phyloP scores from a whole-genome alignment of 768 basidiomycete genomes.

The Suillus luteus region DNA sequence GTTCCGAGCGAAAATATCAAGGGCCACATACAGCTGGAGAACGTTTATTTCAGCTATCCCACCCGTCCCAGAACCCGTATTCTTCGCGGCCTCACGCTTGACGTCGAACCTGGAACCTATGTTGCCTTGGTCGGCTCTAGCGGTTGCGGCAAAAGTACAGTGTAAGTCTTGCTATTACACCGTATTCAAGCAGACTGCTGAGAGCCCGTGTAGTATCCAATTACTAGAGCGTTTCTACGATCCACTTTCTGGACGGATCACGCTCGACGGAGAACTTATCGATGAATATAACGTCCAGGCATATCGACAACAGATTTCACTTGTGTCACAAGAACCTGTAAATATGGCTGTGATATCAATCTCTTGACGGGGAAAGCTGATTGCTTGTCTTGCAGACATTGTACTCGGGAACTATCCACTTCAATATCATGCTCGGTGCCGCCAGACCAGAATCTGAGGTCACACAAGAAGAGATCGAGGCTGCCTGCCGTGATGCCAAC shows the following conservation, averaged over 20 bases:
- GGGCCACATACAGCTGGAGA: slow-evolving; percentile 75
- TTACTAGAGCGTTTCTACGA: slow-evolving; percentile 88
- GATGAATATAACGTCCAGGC: slow-evolving; percentile 77
- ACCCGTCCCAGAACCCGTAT: slow-evolving; percentile 83
- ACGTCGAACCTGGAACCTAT: slow-evolving; percentile 75
- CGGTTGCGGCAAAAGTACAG: slow-evolving; percentile 82
- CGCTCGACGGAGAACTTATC: slow-evolving; percentile 76
- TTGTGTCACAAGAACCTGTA: slow-evolving; percentile 87
- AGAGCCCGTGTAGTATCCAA: slow-evolving; percentile 56
- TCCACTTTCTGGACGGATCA: slow-evolving; percentile 68
- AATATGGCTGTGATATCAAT: slow-evolving; percentile 20
- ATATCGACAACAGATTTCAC: slow-evolving; percentile 84
- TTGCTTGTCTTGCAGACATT: slow-evolving; percentile 47
- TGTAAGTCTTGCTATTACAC: slow-evolving; percentile 43
- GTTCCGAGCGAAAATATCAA: slow-evolving; percentile 43
- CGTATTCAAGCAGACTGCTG: background rate
- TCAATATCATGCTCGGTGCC: slow-evolving; percentile 89
- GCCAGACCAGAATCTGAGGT: slow-evolving; percentile 74
- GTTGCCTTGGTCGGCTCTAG: slow-evolving; percentile 81
- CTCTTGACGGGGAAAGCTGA: slow-evolving; percentile 2
- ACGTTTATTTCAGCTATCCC: slow-evolving; percentile 89
- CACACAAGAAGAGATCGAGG: slow-evolving; percentile 84
- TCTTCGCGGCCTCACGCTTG: slow-evolving; percentile 71
- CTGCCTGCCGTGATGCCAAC: slow-evolving; percentile 85
- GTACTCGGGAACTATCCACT: slow-evolving; percentile 86